phyloP scores from a whole-genome alignment of 148 eudicot species.

The Persicaria maculosa region DNA sequence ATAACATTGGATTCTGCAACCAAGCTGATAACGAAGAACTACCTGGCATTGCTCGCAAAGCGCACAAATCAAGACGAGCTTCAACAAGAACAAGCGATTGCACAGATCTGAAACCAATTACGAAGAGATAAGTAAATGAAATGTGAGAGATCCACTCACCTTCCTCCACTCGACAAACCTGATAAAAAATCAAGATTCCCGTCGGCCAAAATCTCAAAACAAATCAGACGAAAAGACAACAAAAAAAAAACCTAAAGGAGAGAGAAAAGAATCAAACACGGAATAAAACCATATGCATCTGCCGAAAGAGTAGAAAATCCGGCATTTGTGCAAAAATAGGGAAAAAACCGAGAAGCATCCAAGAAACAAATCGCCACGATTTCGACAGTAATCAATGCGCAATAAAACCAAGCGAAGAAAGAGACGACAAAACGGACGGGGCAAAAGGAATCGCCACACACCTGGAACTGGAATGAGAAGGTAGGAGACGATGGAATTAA shows the following conservation, averaged over 20 bases:
- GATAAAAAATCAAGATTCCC: neutral
- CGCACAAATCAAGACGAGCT: neutral
- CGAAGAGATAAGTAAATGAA: no score
- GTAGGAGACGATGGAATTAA: neutral
- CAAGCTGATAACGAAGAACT: neutral
- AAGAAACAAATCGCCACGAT: neutral
- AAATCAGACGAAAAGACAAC: neutral
- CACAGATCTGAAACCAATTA: neutral
- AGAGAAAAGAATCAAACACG: neutral
- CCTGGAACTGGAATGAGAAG: neutral
- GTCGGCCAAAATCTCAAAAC: neutral
- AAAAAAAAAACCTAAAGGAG: neutral
- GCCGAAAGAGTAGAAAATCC: neutral
- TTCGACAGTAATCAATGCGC: neutral
- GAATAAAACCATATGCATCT: neutral
- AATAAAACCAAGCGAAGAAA: neutral
- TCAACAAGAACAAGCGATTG: neutral
- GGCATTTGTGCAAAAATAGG: neutral
- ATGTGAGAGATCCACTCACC: no score
- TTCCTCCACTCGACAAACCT: neutral
- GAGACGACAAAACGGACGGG: neutral
- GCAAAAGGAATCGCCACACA: constrained; percentile 1
- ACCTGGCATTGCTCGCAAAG: neutral
- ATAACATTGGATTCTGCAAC: neutral
- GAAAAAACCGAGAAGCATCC: neutral